phyloP scores from a whole-genome alignment of 768 basidiomycete genomes.

The Gymnopilus junonius region DNA sequence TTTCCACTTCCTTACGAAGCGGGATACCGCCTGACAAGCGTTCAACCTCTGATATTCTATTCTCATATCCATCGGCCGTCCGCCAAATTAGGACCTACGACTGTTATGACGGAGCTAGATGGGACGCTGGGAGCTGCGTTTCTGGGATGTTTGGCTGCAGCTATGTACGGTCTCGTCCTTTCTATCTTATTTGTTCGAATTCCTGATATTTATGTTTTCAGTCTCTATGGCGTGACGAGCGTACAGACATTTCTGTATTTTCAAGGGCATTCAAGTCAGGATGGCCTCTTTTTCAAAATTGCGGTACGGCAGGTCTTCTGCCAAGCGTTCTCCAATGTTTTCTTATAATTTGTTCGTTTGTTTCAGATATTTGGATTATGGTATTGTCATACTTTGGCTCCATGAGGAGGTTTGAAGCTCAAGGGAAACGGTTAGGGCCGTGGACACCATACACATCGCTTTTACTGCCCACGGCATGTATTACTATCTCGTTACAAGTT shows the following conservation, averaged over 20 bases:
- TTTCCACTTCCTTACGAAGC: neutral
- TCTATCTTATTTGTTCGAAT: neutral
- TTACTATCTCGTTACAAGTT: conserved; percentile 23
- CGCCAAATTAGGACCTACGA: neutral
- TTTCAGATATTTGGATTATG: conserved; percentile 23
- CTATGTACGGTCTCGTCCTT: conserved; percentile 7
- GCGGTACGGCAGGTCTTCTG: neutral
- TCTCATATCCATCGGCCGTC: neutral
- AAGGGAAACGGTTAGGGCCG: conserved; percentile 9
- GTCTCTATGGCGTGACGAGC: conserved; percentile 24
- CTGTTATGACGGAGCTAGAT: conserved; percentile 9
- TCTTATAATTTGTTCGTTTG: neutral
- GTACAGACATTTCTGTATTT: conserved; percentile 28
- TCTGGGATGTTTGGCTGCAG: conserved; percentile 16
- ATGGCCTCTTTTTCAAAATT: conserved; percentile 16
- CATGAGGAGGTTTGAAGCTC: neutral
- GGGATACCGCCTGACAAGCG: neutral
- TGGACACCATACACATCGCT: conserved; percentile 22
- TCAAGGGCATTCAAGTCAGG: conserved; percentile 6
- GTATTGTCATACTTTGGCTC: neutral
- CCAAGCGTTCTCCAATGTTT: neutral
- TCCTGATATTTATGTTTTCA: neutral
- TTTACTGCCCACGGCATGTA: conserved; percentile 25
- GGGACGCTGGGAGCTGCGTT: conserved; percentile 21
- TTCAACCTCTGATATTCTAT: neutral